phyloP scores from a whole-genome alignment of 2,329 filamentous ascomycete genomes.

The Diplodia sapinea region DNA sequence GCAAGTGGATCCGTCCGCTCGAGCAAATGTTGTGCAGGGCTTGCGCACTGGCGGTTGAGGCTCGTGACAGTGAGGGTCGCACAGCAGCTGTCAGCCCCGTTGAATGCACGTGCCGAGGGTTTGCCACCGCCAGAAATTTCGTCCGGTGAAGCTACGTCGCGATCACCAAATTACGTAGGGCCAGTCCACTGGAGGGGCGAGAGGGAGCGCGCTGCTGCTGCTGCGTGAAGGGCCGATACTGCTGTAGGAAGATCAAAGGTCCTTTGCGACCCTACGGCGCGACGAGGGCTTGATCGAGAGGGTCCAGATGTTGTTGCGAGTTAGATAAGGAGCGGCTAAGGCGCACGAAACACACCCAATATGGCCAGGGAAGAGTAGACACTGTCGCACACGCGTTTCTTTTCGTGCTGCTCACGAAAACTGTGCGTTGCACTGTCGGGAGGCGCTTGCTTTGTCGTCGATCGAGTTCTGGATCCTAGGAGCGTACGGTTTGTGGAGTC shows the following conservation, averaged over 20 bases:
- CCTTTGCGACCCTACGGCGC: neutral
- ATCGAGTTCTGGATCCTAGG: neutral
- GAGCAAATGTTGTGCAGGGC: slow-evolving; percentile 27
- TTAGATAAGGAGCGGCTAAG: slow-evolving; percentile 3
- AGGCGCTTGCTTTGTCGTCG: neutral
- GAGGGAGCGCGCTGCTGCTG: neutral
- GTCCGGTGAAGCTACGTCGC: neutral
- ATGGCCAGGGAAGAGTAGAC: neutral
- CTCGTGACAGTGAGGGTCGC: slow-evolving; percentile 29
- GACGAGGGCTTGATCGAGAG: neutral
- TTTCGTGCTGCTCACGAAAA: neutral
- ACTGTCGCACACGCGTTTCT: neutral
- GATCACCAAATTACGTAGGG: neutral
- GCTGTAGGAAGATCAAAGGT: neutral
- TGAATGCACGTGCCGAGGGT: slow-evolving; percentile 6
- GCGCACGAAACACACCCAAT: slow-evolving; percentile 10
- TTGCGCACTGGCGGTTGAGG: slow-evolving; percentile 19
- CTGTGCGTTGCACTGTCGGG: neutral
- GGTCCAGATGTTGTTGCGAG: neutral
- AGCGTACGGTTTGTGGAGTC: neutral
- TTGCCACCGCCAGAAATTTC: neutral
- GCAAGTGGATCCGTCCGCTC: slow-evolving; percentile 29
- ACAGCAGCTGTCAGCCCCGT: slow-evolving; percentile 29
- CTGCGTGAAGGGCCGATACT: neutral
- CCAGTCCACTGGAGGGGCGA: neutral